These are phyloP conservation scores for Solidago caesia DNA, from an alignment of 129 eudicot genomes.

Conservation along the genomic window DNA sequence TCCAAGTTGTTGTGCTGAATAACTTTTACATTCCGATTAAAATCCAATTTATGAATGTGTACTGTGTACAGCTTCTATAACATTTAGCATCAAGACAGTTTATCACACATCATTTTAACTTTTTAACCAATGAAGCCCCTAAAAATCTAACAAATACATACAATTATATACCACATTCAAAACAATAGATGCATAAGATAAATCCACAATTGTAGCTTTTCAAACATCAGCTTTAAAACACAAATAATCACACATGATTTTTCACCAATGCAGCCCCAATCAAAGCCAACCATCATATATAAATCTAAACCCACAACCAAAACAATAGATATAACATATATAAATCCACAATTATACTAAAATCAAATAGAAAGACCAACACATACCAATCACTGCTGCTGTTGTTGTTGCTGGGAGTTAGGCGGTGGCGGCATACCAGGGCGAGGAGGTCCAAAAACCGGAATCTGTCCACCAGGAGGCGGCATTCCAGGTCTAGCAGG, in stretches of 20 bases:
- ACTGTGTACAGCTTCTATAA: too few relatives aligned
- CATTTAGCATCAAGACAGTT: too few relatives aligned
- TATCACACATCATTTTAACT: not conserved
- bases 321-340: not conserved
- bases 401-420: conserved; percentile 63
- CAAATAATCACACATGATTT: not conserved
- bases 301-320: not conserved
- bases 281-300: not conserved
- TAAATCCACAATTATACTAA: not conserved
- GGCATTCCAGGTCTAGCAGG: conserved; percentile 81
- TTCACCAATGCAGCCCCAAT: not conserved
- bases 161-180: not conserved
- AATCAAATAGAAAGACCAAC: not conserved
- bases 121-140: not conserved
- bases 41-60: too few relatives aligned
- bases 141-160: not conserved
- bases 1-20: too few relatives aligned
- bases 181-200: not conserved
- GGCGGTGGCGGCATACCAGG: conserved; percentile 95
- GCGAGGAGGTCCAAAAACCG: conserved; percentile 68
- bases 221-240: too few relatives aligned
- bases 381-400: conserved; percentile 43
- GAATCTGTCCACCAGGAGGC: conserved; percentile 66
- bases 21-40: too few relatives aligned
- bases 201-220: not conserved